Percentiles rank a stretch among this genome's conserved stretches.
phyloP scores from a whole-genome alignment of 2,329 filamentous ascomycete genomes.

The Colletotrichum lentis region DNA sequence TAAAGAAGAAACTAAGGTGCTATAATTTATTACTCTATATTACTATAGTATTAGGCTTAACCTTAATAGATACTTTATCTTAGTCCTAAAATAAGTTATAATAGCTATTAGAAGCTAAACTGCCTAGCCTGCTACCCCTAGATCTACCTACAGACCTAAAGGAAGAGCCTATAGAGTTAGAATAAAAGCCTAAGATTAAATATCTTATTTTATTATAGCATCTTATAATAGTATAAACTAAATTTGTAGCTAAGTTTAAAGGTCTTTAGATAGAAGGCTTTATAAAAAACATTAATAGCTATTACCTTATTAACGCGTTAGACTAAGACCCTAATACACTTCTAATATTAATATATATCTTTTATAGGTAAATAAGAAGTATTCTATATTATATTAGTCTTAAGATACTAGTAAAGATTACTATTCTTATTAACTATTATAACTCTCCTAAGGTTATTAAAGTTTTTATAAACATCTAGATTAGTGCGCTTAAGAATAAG shows the following conservation, averaged over 20 bases:
- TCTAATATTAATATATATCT: slow-evolving; percentile 43
- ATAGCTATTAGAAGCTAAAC: not conserved
- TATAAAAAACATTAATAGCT: not conserved
- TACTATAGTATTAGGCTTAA: not conserved
- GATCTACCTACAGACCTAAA: no score
- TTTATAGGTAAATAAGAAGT: slow-evolving; percentile 42
- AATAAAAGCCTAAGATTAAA: not conserved
- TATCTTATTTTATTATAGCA: slow-evolving; percentile 38
- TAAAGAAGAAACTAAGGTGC: no score
- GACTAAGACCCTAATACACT: slow-evolving; percentile 44
- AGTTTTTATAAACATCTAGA: slow-evolving; percentile 35
- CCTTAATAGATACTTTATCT: not conserved
- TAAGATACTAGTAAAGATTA: slow-evolving; percentile 43
- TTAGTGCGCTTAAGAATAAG: not conserved
- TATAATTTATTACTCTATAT: no score
- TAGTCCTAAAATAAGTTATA: not conserved
- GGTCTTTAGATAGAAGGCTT: slow-evolving; percentile 35
- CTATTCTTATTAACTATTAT: slow-evolving; percentile 45
- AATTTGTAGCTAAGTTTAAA: slow-evolving; percentile 31
- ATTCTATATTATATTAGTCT: slow-evolving; percentile 40
- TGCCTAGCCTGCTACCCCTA: no score
- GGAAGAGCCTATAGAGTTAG: no score
- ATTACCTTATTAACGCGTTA: slow-evolving; percentile 24
- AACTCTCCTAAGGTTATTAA: slow-evolving; percentile 42
- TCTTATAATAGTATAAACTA: slow-evolving; percentile 34